phyloP scores from a whole-genome alignment of 2,329 filamentous ascomycete species.

The Nothopassalora personata region DNA sequence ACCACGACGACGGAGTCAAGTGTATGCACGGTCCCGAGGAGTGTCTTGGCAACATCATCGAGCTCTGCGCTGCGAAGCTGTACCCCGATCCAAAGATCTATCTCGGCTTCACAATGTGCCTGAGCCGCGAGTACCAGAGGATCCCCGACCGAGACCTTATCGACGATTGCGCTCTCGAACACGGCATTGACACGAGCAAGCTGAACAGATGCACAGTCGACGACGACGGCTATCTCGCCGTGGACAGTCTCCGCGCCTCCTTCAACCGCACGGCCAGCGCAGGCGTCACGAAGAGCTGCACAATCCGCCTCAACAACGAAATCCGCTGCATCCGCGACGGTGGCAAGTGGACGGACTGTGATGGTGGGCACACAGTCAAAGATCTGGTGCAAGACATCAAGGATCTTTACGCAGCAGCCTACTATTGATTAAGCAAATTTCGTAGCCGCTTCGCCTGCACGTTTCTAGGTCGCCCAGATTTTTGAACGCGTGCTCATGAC shows the following conservation, averaged over 20 bases:
- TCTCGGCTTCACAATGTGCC: constrained; percentile 89
- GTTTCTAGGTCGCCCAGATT: not conserved
- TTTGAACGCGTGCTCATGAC: not conserved
- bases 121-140: constrained; percentile 66
- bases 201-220: constrained; percentile 77
- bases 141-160: constrained; percentile 78
- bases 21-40: constrained; percentile 88
- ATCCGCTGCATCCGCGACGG: constrained; percentile 79
- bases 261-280: constrained; percentile 55
- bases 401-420: constrained; percentile 11
- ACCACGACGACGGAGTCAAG: constrained; percentile 72
- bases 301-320: constrained; percentile 63
- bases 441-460: not conserved
- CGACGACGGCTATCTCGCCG: constrained; percentile 67
- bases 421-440: constrained; percentile 1
- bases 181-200: constrained; percentile 75
- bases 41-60: constrained; percentile 89
- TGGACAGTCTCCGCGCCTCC: constrained; percentile 55
- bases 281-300: constrained; percentile 45
- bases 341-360: constrained; percentile 74
- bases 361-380: constrained; percentile 59
- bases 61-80: constrained; percentile 79
- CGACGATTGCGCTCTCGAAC: constrained; percentile 82
- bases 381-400: constrained; percentile 69
- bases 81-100: constrained; percentile 78